Percentiles rank a stretch among this genome's conserved stretches.
phyloP scores from a whole-genome alignment of 2,329 filamentous ascomycete species.

The Penicillium frequentans region DNA sequence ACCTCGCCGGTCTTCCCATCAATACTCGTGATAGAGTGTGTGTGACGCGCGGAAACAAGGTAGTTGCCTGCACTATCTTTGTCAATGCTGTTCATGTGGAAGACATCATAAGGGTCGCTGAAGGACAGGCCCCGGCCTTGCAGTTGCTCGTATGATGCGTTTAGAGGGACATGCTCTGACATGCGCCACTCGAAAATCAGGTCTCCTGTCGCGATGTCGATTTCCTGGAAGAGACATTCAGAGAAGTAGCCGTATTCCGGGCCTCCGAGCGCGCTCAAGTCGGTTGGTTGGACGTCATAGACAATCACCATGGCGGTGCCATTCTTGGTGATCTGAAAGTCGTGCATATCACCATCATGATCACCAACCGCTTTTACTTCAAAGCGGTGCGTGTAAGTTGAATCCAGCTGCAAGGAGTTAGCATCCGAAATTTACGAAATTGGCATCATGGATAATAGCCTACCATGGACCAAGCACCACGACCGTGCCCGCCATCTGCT shows the following conservation, averaged over 20 bases:
- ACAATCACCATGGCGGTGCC: conserved; percentile 33
- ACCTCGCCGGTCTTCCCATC: conserved; percentile 49
- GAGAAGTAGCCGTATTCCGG: conserved; percentile 32
- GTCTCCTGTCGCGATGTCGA: conserved; percentile 36
- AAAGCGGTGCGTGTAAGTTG: conserved; percentile 22
- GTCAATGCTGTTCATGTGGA: conserved; percentile 59
- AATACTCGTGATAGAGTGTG: conserved; percentile 50
- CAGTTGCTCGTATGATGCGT: conserved; percentile 18
- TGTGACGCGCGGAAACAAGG: conserved; percentile 54
- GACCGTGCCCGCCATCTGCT: neutral
- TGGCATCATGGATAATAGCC: neutral
- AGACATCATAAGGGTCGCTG: conserved; percentile 52
- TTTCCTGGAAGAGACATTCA: conserved; percentile 32
- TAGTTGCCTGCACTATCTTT: conserved; percentile 54
- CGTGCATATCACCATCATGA: conserved; percentile 33
- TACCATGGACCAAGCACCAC: conserved; percentile 27
- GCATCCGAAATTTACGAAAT: neutral
- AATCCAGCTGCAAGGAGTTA: conserved; percentile 20
- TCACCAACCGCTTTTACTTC: conserved; percentile 20
- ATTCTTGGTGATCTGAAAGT: conserved; percentile 32
- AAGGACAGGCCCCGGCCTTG: conserved; percentile 8
- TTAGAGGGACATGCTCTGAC: conserved; percentile 32
- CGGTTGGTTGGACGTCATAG: conserved; percentile 28
- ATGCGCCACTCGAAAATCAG: conserved; percentile 39
- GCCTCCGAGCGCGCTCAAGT: conserved; percentile 29